Conservation (phyloP, 228 moss, liverwort and hornwort genomes). For the Sphagnum magellanicum region DNA sequence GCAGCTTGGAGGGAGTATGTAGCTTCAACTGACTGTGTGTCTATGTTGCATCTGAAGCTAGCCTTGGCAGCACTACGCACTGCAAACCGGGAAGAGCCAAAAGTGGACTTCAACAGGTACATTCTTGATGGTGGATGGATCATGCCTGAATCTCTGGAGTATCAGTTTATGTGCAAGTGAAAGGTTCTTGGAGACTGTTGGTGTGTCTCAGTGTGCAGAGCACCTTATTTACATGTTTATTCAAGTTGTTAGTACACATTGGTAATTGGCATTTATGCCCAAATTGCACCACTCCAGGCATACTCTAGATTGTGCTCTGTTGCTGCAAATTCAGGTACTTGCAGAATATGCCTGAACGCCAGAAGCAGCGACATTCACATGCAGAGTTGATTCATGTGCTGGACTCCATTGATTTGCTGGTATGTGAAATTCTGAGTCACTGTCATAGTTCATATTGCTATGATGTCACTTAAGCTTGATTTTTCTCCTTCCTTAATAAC, state of each 20-base stretch:
- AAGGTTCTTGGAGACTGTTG: background rate
- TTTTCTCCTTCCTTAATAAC: too few relatives aligned
- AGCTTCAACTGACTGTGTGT: constrained; percentile 16
- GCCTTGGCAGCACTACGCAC: constrained; percentile 84
- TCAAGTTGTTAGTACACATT: background rate
- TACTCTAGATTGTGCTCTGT: too few relatives aligned
- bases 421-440: constrained; percentile 11
- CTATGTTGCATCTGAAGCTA: constrained; percentile 46
- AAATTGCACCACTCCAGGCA: background rate
- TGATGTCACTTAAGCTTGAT: too few relatives aligned
- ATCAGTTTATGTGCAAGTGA: too few relatives aligned
- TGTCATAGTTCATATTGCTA: too few relatives aligned
- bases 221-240: background rate
- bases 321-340: constrained; percentile 42
- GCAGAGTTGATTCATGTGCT: constrained; percentile 57
- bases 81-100: constrained; percentile 66
- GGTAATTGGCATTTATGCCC: too few relatives aligned
- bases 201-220: background rate
- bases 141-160: too few relatives aligned
- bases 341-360: constrained; percentile 55
- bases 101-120: constrained; percentile 83
- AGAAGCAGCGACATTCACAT: constrained; percentile 48
- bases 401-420: constrained; percentile 65
- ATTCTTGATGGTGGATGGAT: background rate
- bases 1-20: background rate